A percentile compares a stretch with the other conserved stretches of the same genome.
Evolutionary conservation across 257 asterid species (phyloP).

Genomic region (Jacaranda copaia): DNA sequence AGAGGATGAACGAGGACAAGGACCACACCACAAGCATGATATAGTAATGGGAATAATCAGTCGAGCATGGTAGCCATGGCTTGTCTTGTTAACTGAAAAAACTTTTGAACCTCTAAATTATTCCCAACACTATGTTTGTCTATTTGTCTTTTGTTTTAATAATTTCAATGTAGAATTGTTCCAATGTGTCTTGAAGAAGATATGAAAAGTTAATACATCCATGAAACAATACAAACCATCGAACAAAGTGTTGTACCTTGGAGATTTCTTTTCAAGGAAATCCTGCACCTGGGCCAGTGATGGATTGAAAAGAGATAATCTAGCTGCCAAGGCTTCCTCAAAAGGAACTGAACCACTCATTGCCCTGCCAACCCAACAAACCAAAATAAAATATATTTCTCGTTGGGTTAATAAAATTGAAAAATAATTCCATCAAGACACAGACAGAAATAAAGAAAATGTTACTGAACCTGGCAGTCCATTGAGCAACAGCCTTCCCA

Average conservation of each 20-base stretch:
- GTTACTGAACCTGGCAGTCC: conserved; percentile 79
- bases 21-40: too few species aligned
- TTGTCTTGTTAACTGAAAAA: too few species aligned
- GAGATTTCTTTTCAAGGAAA: conserved; percentile 80
- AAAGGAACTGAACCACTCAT: conserved; percentile 97
- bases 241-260: conserved; percentile 57
- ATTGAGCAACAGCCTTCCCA: conserved; percentile 93
- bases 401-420: not conserved
- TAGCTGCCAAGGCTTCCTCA: conserved; percentile 94
- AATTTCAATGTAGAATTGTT: not conserved
- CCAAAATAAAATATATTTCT: not conserved
- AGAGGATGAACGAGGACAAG: too few species aligned
- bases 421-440: not conserved
- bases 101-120: too few species aligned
- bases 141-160: too few species aligned
- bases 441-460: not conserved
- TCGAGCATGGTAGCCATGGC: too few species aligned
- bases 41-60: too few species aligned
- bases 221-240: conserved; percentile 9
- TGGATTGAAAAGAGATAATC: conserved; percentile 82
- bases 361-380: conserved; percentile 63
- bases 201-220: not conserved
- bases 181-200: not conserved
- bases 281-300: conserved; percentile 77
- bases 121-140: too few species aligned